Percentiles rank a stretch among this genome's conserved stretches.
These are phyloP conservation scores for Rehmannia glutinosa DNA, from an alignment of 257 asterid genomes.

Conservation along the genomic window DNA sequence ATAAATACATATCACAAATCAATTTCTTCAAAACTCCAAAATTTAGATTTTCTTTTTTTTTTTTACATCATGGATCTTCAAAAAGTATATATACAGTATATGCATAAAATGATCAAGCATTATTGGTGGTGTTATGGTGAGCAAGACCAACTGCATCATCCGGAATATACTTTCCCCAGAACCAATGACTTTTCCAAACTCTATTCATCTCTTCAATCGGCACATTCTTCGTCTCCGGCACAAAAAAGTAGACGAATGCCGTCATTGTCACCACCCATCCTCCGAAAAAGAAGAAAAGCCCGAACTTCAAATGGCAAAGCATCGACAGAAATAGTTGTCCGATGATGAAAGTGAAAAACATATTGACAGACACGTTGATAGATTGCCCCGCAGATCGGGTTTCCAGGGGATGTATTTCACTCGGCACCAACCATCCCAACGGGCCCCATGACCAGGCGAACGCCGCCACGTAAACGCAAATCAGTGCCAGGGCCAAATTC, in stretches of 20 bases:
- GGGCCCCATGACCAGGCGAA: constrained; percentile 79
- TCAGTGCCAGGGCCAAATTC: constrained; percentile 27
- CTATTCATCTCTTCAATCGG: constrained; percentile 52
- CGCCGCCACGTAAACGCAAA: constrained; percentile 50
- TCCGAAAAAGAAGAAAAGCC: constrained; percentile 46
- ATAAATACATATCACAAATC: no score
- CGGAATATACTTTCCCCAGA: constrained; percentile 45
- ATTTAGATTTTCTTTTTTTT: no score
- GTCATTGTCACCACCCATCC: constrained; percentile 44
- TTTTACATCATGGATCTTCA: no score
- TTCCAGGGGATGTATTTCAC: constrained; percentile 54
- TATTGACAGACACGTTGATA: constrained; percentile 38
- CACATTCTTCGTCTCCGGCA: constrained; percentile 51
- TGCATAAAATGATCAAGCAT: no score
- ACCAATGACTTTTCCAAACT: constrained; percentile 56
- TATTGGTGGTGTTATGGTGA: neutral
- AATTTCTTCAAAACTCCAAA: no score
- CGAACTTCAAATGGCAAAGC: constrained; percentile 46
- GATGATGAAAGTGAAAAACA: constrained; percentile 45
- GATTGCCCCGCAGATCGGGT: constrained; percentile 50
- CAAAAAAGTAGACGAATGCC: constrained; percentile 24
- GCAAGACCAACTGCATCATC: constrained; percentile 46
- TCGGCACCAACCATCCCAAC: constrained; percentile 63
- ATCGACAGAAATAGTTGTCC: constrained; percentile 37
- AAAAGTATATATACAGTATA: no score